These are phyloP conservation scores for Urochloa ruziziensis DNA, from an alignment of 176 grass and related monocot genomes.

Conservation along the genomic window DNA sequence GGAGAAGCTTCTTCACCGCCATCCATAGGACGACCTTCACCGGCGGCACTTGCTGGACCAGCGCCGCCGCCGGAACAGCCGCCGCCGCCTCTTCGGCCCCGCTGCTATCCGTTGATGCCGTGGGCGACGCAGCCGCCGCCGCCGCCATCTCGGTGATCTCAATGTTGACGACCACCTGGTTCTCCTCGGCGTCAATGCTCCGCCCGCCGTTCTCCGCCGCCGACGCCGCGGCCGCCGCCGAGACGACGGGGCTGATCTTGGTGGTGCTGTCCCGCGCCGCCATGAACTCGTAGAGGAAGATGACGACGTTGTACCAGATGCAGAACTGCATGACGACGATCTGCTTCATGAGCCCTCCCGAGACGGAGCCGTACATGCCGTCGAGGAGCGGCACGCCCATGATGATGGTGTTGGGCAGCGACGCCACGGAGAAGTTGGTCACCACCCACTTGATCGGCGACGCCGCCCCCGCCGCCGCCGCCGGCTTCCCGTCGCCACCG, in stretches of 20 bases:
- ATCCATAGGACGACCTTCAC: constrained; percentile 34
- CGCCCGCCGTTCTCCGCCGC: neutral
- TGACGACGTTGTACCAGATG: constrained; percentile 88
- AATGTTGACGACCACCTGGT: constrained; percentile 38
- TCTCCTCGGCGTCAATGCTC: neutral
- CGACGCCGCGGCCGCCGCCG: too few species aligned
- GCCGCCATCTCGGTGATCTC: constrained; percentile 34
- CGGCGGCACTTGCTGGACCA: neutral
- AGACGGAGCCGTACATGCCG: constrained; percentile 71
- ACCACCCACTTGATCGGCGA: constrained; percentile 62
- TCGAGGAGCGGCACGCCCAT: constrained; percentile 83
- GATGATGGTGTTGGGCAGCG: constrained; percentile 92
- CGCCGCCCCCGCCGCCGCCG: neutral
- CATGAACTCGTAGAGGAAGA: constrained; percentile 95
- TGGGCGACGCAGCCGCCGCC: neutral
- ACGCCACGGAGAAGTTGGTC: constrained; percentile 75
- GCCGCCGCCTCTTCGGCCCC: neutral
- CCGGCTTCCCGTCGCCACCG: neutral
- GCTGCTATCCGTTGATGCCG: constrained; percentile 8
- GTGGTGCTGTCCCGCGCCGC: constrained; percentile 38
- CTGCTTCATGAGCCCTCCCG: constrained; percentile 65
- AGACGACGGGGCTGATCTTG: constrained; percentile 35
- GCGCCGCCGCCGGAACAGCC: neutral
- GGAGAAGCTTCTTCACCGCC: constrained; percentile 70
- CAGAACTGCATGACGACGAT: constrained; percentile 85